Evolutionary conservation across 805 yeast genomes (phyloP).

Genomic region (Komagataella populi): DNA sequence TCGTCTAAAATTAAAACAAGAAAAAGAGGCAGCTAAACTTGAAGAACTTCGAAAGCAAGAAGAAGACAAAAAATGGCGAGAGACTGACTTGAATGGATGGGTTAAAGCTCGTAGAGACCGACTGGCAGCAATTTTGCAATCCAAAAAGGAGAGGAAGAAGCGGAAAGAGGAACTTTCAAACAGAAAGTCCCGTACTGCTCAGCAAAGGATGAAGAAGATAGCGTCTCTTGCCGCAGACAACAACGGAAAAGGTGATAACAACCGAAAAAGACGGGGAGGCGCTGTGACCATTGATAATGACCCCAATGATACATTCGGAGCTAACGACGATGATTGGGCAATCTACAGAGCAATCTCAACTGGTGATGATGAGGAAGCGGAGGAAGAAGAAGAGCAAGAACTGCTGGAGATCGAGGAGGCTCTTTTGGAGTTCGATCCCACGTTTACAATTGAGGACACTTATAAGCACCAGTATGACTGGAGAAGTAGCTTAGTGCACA

Average conservation of each 20-base stretch:
- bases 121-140: constrained; percentile 44
- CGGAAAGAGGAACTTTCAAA: constrained; percentile 69
- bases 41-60: constrained; percentile 44
- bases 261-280: constrained; percentile 35
- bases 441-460: constrained; percentile 76
- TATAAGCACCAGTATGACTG: constrained; percentile 74
- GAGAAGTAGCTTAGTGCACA: constrained; percentile 67
- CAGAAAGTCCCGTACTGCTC: constrained; percentile 85
- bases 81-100: constrained; percentile 68
- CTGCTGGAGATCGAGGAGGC: constrained; percentile 58
- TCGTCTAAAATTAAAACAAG: constrained; percentile 66
- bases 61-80: constrained; percentile 71
- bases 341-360: constrained; percentile 74
- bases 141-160: constrained; percentile 53
- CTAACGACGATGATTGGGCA: constrained; percentile 92
- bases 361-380: constrained; percentile 65
- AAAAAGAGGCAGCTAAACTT: constrained; percentile 53
- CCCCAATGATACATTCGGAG: constrained; percentile 89
- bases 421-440: constrained; percentile 71
- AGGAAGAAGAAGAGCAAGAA: constrained; percentile 56
- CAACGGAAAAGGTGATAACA: constrained; percentile 22
- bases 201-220: constrained; percentile 80
- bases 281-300: constrained; percentile 73
- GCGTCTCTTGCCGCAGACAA: constrained; percentile 71
- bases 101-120: constrained; percentile 50